A percentile compares a stretch with the other conserved stretches of the same genome.
These are phyloP conservation scores for Tolypocladium ovalisporum DNA, from an alignment of 2,329 filamentous ascomycete species.

Conservation along the genomic window DNA sequence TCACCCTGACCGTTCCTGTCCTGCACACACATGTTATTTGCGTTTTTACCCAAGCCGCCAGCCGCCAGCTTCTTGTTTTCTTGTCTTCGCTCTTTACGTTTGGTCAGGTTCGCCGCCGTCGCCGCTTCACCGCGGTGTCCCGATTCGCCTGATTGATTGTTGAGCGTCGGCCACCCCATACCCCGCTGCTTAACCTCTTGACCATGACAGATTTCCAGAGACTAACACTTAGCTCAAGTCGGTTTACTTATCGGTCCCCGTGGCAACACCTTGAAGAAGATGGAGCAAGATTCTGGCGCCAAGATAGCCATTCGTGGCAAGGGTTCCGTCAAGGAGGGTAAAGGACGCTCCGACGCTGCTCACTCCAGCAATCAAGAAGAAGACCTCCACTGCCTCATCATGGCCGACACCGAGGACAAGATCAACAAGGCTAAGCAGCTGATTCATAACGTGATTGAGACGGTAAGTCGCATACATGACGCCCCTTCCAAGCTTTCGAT, in stretches of 20 bases:
- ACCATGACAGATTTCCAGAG: slow-evolving; percentile 19
- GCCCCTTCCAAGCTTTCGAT: too few relatives aligned
- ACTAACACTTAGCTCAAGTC: slow-evolving; percentile 99
- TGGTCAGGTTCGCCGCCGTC: background rate
- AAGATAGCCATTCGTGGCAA: slow-evolving; percentile 99
- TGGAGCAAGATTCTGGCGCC: slow-evolving; percentile 93
- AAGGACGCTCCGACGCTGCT: slow-evolving; percentile 95
- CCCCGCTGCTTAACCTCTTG: slow-evolving; percentile 2
- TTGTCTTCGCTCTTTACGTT: background rate
- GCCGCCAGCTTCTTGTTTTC: background rate
- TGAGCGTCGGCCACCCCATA: background rate
- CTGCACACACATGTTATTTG: background rate
- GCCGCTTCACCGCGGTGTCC: background rate
- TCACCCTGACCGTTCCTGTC: slow-evolving; percentile 6
- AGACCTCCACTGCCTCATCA: slow-evolving; percentile 96
- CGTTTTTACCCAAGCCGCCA: background rate
- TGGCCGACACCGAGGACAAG: slow-evolving; percentile 99
- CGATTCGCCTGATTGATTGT: background rate
- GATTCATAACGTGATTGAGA: slow-evolving; percentile 98
- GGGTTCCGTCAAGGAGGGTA: slow-evolving; percentile 98
- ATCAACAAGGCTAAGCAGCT: slow-evolving; percentile 98
- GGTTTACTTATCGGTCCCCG: slow-evolving; percentile 99
- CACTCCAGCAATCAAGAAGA: slow-evolving; percentile 99
- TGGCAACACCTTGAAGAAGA: slow-evolving; percentile 99
- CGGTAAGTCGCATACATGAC: slow-evolving; percentile 46